Evolutionary conservation across 2,329 filamentous ascomycete genomes (phyloP).

Genomic region (Ascocoryne sarcoides): DNA sequence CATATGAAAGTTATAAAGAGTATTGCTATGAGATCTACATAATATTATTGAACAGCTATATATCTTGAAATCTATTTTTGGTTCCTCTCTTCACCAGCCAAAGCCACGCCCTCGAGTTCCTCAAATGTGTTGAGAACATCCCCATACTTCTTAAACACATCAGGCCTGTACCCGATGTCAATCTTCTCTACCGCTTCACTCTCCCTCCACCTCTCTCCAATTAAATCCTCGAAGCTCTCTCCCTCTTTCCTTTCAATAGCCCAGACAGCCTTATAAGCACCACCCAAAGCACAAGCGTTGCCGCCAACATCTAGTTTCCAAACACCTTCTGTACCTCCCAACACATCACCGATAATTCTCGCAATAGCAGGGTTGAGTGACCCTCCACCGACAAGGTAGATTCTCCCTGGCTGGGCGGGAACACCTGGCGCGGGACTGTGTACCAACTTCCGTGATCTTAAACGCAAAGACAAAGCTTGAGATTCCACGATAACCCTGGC

Average conservation of each 20-base stretch:
- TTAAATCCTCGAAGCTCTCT: constrained; percentile 82
- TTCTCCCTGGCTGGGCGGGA: constrained; percentile 75
- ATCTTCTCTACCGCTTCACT: constrained; percentile 75
- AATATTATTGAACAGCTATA: too few relatives aligned
- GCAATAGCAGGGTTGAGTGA: constrained; percentile 86
- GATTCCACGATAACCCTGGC: constrained; percentile 84
- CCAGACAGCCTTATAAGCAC: constrained; percentile 96
- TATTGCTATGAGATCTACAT: too few relatives aligned
- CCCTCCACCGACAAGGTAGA: constrained; percentile 92
- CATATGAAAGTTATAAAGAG: too few relatives aligned
- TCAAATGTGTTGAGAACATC: constrained; percentile 68
- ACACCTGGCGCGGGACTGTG: constrained; percentile 43
- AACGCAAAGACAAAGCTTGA: constrained; percentile 84
- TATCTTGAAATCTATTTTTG: neutral
- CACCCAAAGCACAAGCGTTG: constrained; percentile 88
- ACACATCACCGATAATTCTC: constrained; percentile 72
- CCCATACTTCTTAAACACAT: constrained; percentile 70
- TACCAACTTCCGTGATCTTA: constrained; percentile 74
- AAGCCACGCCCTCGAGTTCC: constrained; percentile 60
- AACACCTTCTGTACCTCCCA: constrained; percentile 82
- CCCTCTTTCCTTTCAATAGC: constrained; percentile 58
- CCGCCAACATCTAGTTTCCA: constrained; percentile 91
- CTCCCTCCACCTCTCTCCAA: constrained; percentile 79
- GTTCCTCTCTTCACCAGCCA: constrained; percentile 34
- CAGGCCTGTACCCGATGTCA: constrained; percentile 68